These are phyloP conservation scores for Lactarius akahatsu DNA, from an alignment of 768 basidiomycete species.

Conservation along the genomic window DNA sequence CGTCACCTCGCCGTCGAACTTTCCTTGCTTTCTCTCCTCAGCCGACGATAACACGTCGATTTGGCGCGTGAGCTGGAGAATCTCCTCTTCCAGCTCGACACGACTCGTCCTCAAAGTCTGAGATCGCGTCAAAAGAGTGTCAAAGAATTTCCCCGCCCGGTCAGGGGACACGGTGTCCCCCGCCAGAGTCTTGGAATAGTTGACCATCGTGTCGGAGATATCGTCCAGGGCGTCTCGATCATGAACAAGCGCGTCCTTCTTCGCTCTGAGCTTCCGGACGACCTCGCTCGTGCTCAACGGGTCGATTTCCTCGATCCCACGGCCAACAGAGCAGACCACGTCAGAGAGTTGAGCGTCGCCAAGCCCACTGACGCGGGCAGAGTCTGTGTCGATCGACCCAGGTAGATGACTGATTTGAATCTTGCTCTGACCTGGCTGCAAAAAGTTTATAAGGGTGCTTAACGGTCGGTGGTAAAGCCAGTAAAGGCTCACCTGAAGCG, in stretches of 20 bases:
- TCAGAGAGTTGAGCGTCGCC: constrained; percentile 51
- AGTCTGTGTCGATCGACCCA: constrained; percentile 49
- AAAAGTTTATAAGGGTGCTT: neutral
- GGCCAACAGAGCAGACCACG: constrained; percentile 48
- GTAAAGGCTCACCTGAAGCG: constrained; percentile 46
- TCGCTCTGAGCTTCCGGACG: constrained; percentile 34
- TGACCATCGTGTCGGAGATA: constrained; percentile 44
- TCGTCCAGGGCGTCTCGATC: constrained; percentile 43
- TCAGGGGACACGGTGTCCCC: constrained; percentile 43
- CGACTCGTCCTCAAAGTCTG: constrained; percentile 39
- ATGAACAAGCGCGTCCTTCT: constrained; percentile 39
- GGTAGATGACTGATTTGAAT: constrained; percentile 51
- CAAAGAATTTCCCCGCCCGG: constrained; percentile 44
- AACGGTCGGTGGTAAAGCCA: too few relatives aligned
- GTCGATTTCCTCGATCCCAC: constrained; percentile 28
- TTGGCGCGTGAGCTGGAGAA: constrained; percentile 37
- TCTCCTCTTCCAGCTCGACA: constrained; percentile 39
- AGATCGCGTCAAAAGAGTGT: constrained; percentile 42
- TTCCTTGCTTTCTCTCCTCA: constrained; percentile 37
- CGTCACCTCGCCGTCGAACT: constrained; percentile 37
- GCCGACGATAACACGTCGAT: constrained; percentile 41
- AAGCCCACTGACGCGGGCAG: constrained; percentile 53
- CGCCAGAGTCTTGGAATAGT: constrained; percentile 45
- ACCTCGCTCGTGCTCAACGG: constrained; percentile 31
- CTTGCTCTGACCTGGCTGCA: constrained; percentile 53